phyloP scores from a whole-genome alignment of 169 alveolate genomes.

The Plasmodium gallinaceum region DNA sequence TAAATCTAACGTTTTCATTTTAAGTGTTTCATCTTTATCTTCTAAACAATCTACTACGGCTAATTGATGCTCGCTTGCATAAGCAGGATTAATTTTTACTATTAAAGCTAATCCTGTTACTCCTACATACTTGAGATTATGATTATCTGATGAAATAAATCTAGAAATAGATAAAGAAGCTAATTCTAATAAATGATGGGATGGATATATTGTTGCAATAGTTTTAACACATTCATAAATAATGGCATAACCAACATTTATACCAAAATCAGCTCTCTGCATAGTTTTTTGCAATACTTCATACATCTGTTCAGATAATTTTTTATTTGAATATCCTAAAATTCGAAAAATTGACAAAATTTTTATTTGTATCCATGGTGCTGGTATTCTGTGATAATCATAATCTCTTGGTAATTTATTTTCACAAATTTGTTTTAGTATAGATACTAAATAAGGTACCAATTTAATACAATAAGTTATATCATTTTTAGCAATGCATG shows the following conservation, averaged over 20 bases:
- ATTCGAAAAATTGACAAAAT: slow-evolving; percentile 87
- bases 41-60: slow-evolving; percentile 95
- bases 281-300: slow-evolving; percentile 90
- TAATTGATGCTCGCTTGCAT: slow-evolving; percentile 92
- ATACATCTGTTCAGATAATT: slow-evolving; percentile 91
- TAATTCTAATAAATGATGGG: slow-evolving; percentile 88
- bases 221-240: slow-evolving; percentile 95
- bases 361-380: slow-evolving; percentile 96
- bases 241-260: slow-evolving; percentile 94
- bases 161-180: slow-evolving; percentile 89
- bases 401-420: slow-evolving; percentile 93
- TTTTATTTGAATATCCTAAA: slow-evolving; percentile 91
- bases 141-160: slow-evolving; percentile 91
- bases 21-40: slow-evolving; percentile 94
- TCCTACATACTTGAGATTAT: slow-evolving; percentile 94
- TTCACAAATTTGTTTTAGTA: slow-evolving; percentile 93
- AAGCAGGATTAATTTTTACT: slow-evolving; percentile 91
- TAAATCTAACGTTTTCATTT: slow-evolving; percentile 93
- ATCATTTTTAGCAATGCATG: slow-evolving; percentile 84
- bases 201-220: slow-evolving; percentile 92
- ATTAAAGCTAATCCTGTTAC: slow-evolving; percentile 91
- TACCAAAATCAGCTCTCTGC: slow-evolving; percentile 91
- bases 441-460: slow-evolving; percentile 91
- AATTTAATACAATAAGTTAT: slow-evolving; percentile 89
- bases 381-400: slow-evolving; percentile 96